Evolutionary conservation across 108 stramenopile genomes (phyloP), one percentile per base, ranked within the genome.

Genomic region (Cyclotella cryptica): DNA sequence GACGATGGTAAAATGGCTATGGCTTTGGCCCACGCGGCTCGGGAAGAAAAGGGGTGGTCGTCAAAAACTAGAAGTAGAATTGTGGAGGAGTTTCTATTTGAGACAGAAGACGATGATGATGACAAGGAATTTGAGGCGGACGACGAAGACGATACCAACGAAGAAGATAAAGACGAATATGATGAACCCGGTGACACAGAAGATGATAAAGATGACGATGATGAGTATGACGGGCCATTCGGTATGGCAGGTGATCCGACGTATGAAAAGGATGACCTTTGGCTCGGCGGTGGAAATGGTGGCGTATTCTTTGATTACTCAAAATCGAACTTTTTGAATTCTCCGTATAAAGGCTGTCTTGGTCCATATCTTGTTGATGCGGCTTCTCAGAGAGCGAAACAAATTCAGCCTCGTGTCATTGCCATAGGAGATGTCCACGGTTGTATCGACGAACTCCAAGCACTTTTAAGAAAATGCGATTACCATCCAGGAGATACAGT

Each of bases 381-480:
- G 27, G 90, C 85, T 22, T 63, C 66, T 12, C 74, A 90, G 64
- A 84, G 89, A 52, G 91, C 90, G 42, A 86, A 76, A 45, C 81
- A 92, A 67, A 76, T 87, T 30, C 94, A 92, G 14, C 94, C 91
- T 3, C 80, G 87, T 24, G 88, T 95, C 4, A 95, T 94, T 72
- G 91, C 89, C 0, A 92, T 98, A 40, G 94, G 94, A 17, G 98
- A 98, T 77, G 96, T 98, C 27, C 98, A 98, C 75, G 98, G 98
- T 3, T 98, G 98, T 55, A 86, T 94, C 27, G 92, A 96, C 60
- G 98, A 98, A 71, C 80, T 98, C 42, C 88, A 92, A 67, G 93
- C 87, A 47, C 81, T 98, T 53, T 79, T 98, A 22, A 86, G 89
- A 15, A 81, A 92, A 64, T 96, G 92, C 65, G 90, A 96, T 78